Percentiles rank a stretch among this genome's conserved stretches.
Evolutionary conservation across 805 yeast genomes (phyloP).

Genomic region (Pichia sporocuriosa): DNA sequence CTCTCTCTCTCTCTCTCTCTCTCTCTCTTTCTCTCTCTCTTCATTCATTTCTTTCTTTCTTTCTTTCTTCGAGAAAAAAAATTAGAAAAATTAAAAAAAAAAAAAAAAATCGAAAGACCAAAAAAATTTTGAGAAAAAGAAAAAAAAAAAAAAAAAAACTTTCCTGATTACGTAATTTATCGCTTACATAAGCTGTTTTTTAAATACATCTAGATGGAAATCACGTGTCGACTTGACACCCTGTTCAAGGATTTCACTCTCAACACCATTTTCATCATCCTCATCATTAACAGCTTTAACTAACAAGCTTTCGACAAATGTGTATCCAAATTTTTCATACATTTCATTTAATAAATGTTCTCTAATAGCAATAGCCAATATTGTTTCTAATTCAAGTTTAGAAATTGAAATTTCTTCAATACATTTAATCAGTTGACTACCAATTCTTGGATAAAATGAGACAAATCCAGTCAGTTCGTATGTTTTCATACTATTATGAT

Average conservation of each 20-base stretch:
- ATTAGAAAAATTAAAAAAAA: too few species aligned
- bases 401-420: constrained; percentile 13
- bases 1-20: too few species aligned
- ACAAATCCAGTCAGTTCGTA: constrained; percentile 48
- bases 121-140: too few species aligned
- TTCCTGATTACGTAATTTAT: too few species aligned
- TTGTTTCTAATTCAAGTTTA: constrained; percentile 13
- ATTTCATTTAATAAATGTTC: constrained; percentile 44
- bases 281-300: too few species aligned
- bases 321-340: constrained; percentile 39
- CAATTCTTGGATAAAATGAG: constrained; percentile 38
- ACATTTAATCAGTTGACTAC: constrained; percentile 21
- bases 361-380: constrained; percentile 38
- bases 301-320: constrained; percentile 19
- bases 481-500: constrained; percentile 2
- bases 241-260: constrained; percentile 27
- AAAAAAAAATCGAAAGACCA: too few species aligned
- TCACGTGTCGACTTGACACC: constrained; percentile 33
- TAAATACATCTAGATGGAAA: constrained; percentile 37
- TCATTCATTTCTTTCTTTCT: too few species aligned
- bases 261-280: constrained; percentile 18
- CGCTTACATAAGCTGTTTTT: too few species aligned
- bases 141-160: too few species aligned
- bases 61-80: too few species aligned
- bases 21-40: too few species aligned